Conservation (phyloP, 768 basidiomycete genomes). For the Calocybe indica region DNA sequence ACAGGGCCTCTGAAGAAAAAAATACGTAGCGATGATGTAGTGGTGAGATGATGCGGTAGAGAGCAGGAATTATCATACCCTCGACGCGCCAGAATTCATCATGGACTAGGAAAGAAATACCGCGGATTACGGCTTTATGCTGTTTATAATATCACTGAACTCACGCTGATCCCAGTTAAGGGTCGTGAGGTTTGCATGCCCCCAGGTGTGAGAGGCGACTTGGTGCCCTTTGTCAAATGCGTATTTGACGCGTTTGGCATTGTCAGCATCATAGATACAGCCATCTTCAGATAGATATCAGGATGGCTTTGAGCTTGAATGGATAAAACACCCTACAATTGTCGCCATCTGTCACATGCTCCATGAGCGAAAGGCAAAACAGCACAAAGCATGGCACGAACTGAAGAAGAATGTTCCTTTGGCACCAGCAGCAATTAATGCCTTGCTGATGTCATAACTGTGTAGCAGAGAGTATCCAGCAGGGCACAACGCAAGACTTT, state of each 20-base stretch:
- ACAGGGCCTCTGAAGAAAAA: slow-evolving; percentile 24
- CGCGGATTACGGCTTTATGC: not conserved
- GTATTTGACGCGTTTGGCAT: slow-evolving; percentile 23
- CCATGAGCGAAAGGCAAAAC: not conserved
- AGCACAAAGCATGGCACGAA: slow-evolving; percentile 9
- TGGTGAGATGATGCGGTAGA: too few species aligned
- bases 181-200: slow-evolving; percentile 29
- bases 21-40: too few species aligned
- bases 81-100: slow-evolving; percentile 16
- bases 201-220: slow-evolving; percentile 45
- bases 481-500: not conserved
- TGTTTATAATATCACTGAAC: not conserved
- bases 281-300: slow-evolving; percentile 12
- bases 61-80: slow-evolving; percentile 9
- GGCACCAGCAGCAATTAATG: slow-evolving; percentile 16
- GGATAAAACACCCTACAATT: slow-evolving; percentile 18
- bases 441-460: slow-evolving; percentile 26
- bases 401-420: slow-evolving; percentile 29
- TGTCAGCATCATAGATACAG: slow-evolving; percentile 31
- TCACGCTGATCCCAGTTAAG: slow-evolving; percentile 26
- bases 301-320: not conserved
- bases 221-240: slow-evolving; percentile 36
- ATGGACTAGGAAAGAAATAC: not conserved
- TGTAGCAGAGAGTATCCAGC: not conserved
- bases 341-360: slow-evolving; percentile 21